Percentiles rank a stretch among this genome's conserved stretches.
phyloP scores from a whole-genome alignment of 805 yeast species.

The Hanseniaspora hatyaiensis region DNA sequence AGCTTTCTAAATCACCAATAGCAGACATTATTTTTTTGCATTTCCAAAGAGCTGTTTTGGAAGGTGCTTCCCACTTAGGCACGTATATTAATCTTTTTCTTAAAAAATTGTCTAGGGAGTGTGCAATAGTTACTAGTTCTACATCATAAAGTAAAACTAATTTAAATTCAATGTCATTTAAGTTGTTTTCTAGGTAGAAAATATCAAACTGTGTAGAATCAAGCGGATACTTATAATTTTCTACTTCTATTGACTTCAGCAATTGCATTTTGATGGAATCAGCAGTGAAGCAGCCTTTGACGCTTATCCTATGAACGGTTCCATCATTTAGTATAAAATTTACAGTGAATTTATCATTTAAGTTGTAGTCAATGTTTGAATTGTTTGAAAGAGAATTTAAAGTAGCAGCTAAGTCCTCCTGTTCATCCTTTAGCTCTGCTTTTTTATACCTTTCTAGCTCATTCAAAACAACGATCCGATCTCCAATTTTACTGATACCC shows the following conservation, averaged over 20 bases:
- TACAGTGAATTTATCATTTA: constrained; percentile 36
- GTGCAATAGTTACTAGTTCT: constrained; percentile 72
- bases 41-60: constrained; percentile 44
- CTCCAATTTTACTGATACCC: constrained; percentile 72
- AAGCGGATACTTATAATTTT: constrained; percentile 17
- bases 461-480: constrained; percentile 56
- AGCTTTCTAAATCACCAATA: constrained; percentile 20
- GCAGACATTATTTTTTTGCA: constrained; percentile 38
- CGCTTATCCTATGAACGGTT: constrained; percentile 51
- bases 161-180: constrained; percentile 31
- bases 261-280: constrained; percentile 63
- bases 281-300: constrained; percentile 70
- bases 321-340: constrained; percentile 72
- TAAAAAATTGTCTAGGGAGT: constrained; percentile 58
- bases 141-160: constrained; percentile 53
- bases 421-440: constrained; percentile 17
- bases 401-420: constrained; percentile 22
- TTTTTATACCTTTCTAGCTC: constrained; percentile 35
- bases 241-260: constrained; percentile 39
- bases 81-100: constrained; percentile 61
- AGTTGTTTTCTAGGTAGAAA: constrained; percentile 35
- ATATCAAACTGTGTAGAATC: constrained; percentile 40
- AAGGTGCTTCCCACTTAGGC: constrained; percentile 51
- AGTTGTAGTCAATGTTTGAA: constrained; percentile 24
- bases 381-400: constrained; percentile 16